Conservation (phyloP, 1,139 yeast genomes). For the Saccharomycopsis hybrid region DNA sequence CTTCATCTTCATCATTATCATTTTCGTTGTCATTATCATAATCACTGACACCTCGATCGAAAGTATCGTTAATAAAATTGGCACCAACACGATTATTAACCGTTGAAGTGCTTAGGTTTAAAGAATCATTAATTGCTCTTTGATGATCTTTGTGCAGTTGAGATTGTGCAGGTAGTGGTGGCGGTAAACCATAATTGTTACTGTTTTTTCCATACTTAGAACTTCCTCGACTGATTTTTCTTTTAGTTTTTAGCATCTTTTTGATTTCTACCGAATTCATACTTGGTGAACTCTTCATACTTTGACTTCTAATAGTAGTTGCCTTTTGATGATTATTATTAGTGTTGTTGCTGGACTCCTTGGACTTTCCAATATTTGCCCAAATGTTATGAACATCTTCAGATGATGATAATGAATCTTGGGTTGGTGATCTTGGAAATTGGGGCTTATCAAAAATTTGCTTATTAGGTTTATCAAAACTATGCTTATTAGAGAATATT, state of each 20-base stretch:
- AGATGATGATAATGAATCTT: constrained; percentile 19
- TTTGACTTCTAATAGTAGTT: constrained; percentile 19
- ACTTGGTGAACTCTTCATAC: constrained; percentile 22
- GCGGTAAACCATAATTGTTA: background rate
- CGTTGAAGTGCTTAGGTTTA: constrained; percentile 4
- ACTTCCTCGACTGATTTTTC: constrained; percentile 14
- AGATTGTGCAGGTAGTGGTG: background rate
- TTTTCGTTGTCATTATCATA: constrained; percentile 5
- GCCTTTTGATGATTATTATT: constrained; percentile 7
- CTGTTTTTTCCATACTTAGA: background rate
- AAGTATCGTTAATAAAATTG: constrained; percentile 16
- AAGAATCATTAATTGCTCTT: constrained; percentile 1
- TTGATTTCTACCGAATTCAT: constrained; percentile 19
- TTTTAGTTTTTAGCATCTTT: constrained; percentile 18
- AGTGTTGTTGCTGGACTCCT: background rate
- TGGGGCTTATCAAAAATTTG: constrained; percentile 17
- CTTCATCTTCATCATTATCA: background rate
- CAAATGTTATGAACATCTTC: constrained; percentile 21
- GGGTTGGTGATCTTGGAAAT: constrained; percentile 20
- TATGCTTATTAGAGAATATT: constrained; percentile 13
- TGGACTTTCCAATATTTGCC: constrained; percentile 14
- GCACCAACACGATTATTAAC: constrained; percentile 2
- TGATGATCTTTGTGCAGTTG: background rate
- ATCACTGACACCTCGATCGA: constrained; percentile 12
- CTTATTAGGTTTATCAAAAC: constrained; percentile 17